These are phyloP conservation scores for Aureobasidium leucospermi DNA, from an alignment of 2,329 filamentous ascomycete species.

Conservation along the genomic window DNA sequence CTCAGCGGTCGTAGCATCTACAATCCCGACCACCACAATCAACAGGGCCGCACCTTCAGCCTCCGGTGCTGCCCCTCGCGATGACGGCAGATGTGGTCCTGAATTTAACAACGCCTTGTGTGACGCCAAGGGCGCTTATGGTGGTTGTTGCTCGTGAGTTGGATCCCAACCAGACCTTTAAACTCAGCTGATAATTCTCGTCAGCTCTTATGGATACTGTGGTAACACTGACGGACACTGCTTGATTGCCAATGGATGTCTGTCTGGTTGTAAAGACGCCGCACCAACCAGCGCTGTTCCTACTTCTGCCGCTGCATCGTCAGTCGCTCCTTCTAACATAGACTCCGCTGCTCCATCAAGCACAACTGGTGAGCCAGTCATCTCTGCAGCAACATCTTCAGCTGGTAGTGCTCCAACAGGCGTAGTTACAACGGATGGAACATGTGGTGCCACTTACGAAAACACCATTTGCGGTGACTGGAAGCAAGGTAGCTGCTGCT, in stretches of 20 bases:
- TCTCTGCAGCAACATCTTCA: conserved; percentile 22
- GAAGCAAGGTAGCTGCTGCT: conserved; percentile 41
- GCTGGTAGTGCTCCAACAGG: conserved; percentile 25
- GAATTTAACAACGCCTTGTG: conserved; percentile 33
- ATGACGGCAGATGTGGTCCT: conserved; percentile 35
- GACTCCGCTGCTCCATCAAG: conserved; percentile 17
- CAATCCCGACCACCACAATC: background rate
- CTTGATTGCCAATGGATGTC: conserved; percentile 28
- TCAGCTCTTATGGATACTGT: conserved; percentile 23
- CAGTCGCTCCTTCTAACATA: conserved; percentile 13
- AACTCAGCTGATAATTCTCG: conserved; percentile 12
- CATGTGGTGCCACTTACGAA: conserved; percentile 44
- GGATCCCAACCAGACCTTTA: background rate
- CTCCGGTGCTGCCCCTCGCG: conserved; percentile 16
- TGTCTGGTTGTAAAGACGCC: conserved; percentile 31
- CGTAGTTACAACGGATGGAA: conserved; percentile 43
- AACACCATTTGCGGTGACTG: conserved; percentile 47
- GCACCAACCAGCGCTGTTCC: conserved; percentile 14
- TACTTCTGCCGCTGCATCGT: background rate
- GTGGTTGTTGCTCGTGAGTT: conserved; percentile 30
- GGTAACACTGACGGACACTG: conserved; percentile 29
- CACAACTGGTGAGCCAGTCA: conserved; percentile 21
- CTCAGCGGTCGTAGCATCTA: conserved; percentile 6
- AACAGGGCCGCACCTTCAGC: background rate
- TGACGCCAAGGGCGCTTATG: conserved; percentile 32